These are phyloP conservation scores for Psophocarpus tetragonolobus DNA, from an alignment of 306 rosid genomes.

Conservation along the genomic window DNA sequence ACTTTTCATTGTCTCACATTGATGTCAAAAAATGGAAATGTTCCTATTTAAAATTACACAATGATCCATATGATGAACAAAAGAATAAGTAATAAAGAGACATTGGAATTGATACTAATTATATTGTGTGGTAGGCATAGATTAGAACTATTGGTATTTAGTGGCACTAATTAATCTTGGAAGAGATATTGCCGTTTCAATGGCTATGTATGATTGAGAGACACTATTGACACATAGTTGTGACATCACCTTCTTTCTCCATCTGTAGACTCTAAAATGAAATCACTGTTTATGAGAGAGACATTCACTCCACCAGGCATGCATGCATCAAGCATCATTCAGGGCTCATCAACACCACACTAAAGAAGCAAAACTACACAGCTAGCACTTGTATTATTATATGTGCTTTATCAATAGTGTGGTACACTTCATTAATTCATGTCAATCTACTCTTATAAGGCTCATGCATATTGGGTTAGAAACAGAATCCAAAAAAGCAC, in stretches of 20 bases:
- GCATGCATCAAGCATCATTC: slow-evolving; percentile 16
- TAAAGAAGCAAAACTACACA: background rate
- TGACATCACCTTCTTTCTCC: slow-evolving; percentile 40
- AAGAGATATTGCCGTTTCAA: slow-evolving; percentile 10
- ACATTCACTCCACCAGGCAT: background rate
- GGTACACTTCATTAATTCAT: background rate
- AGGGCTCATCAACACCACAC: background rate
- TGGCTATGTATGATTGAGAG: slow-evolving; percentile 30
- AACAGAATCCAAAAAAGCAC: background rate
- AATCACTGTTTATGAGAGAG: background rate
- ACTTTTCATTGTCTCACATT: background rate
- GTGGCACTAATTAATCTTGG: background rate
- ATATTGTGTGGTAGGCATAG: background rate
- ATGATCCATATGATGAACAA: background rate
- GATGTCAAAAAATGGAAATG: background rate
- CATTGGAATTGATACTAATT: background rate
- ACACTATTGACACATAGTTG: slow-evolving; percentile 37
- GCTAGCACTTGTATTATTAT: background rate
- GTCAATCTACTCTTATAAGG: background rate
- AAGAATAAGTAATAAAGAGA: background rate
- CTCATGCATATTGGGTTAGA: background rate
- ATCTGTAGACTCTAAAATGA: background rate
- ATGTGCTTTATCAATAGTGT: background rate
- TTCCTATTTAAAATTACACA: background rate
- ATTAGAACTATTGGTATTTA: background rate